A percentile compares a stretch with the other conserved stretches of the same genome.
phyloP scores from a whole-genome alignment of 352 stramenopile genomes.

The Globisporangium paddicum region DNA sequence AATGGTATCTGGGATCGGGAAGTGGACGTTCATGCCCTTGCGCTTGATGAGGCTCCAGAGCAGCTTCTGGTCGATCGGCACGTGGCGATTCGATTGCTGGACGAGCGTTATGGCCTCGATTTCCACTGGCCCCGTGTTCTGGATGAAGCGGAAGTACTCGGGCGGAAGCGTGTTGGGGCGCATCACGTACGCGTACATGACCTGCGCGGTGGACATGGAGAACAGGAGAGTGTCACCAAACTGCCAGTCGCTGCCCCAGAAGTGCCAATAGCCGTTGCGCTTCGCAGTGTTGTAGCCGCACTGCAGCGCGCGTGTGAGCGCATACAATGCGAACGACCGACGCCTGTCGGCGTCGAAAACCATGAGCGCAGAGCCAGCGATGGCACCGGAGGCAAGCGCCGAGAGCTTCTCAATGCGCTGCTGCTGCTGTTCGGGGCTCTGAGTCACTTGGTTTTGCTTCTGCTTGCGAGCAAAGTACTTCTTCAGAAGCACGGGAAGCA shows the following conservation, averaged over 20 bases:
- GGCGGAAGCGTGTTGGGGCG: slow-evolving; percentile 56
- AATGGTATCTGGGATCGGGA: slow-evolving; percentile 26
- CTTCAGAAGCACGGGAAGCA: slow-evolving; percentile 44
- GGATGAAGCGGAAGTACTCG: slow-evolving; percentile 84
- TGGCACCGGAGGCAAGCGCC: slow-evolving; percentile 48
- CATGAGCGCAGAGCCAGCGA: slow-evolving; percentile 54
- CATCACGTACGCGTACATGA: slow-evolving; percentile 88
- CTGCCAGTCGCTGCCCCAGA: slow-evolving; percentile 83
- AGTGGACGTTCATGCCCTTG: slow-evolving; percentile 23
- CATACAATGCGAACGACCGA: slow-evolving; percentile 79
- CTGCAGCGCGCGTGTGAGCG: slow-evolving; percentile 74
- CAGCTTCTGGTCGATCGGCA: slow-evolving; percentile 32
- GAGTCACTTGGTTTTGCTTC: no score
- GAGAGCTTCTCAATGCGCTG: slow-evolving; percentile 38
- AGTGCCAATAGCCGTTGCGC: slow-evolving; percentile 73
- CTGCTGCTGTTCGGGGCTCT: slow-evolving; percentile 11
- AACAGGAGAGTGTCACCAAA: slow-evolving; percentile 82
- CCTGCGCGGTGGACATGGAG: slow-evolving; percentile 63
- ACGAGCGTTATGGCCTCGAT: slow-evolving; percentile 61
- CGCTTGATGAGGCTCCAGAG: slow-evolving; percentile 42
- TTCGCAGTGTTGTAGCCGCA: slow-evolving; percentile 87
- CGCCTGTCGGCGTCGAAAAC: slow-evolving; percentile 66
- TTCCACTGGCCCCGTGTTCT: slow-evolving; percentile 62
- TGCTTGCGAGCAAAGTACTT: slow-evolving; percentile 16
- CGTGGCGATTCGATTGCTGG: slow-evolving; percentile 48